Conservation (phyloP, 441 rosid species). For the Gossypium laxum region DNA sequence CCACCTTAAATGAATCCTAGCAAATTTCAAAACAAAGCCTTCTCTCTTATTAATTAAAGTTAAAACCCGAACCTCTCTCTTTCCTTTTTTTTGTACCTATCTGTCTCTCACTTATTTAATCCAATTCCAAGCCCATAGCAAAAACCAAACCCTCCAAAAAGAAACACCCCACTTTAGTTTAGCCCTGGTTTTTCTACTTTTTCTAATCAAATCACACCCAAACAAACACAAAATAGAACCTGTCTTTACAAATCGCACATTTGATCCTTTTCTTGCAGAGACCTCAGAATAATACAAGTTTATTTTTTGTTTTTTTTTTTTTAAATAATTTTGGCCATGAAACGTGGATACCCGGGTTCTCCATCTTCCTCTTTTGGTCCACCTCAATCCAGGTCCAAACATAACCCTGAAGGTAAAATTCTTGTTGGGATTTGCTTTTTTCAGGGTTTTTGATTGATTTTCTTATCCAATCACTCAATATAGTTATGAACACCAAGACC, state of each 20-base stretch:
- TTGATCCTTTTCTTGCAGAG: background rate
- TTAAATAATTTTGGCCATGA: constrained; percentile 34
- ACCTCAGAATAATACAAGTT: background rate
- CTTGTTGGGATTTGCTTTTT: background rate
- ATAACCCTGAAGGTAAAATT: constrained; percentile 55
- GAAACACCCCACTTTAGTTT: background rate
- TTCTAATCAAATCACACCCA: background rate
- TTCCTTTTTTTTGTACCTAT: no score
- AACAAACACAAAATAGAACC: background rate
- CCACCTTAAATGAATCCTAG: no score
- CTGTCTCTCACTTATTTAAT: background rate
- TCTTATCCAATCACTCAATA: background rate
- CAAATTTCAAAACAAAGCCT: no score
- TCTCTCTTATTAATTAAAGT: no score
- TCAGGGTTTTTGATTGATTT: background rate
- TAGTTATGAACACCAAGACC: constrained; percentile 3
- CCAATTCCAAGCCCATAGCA: background rate
- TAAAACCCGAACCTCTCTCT: no score
- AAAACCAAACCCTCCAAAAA: background rate
- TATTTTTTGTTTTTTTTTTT: background rate
- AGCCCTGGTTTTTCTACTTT: background rate
- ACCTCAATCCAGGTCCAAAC: constrained; percentile 55
- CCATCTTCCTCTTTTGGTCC: constrained; percentile 60
- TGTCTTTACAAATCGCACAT: background rate
- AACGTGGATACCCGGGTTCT: constrained; percentile 62